These are phyloP conservation scores for Saccharomycopsis sp. DNA, from an alignment of 805 yeast genomes.

Conservation along the genomic window DNA sequence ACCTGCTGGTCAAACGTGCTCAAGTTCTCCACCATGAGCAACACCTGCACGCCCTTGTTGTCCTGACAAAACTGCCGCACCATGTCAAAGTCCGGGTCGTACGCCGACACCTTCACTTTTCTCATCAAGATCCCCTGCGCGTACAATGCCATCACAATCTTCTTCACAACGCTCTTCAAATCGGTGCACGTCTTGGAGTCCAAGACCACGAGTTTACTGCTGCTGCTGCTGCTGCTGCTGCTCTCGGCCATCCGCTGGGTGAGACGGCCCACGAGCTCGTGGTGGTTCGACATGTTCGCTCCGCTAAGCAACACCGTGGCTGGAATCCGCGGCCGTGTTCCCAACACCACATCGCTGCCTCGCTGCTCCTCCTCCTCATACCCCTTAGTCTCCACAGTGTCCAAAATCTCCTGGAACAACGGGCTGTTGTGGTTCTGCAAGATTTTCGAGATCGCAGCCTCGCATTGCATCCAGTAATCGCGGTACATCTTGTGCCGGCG, in stretches of 20 bases:
- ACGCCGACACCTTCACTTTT: not conserved
- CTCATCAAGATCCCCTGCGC: not conserved
- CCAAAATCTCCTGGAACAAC: slow-evolving; percentile 5
- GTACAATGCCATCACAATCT: slow-evolving; percentile 4
- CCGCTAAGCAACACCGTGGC: slow-evolving; percentile 16
- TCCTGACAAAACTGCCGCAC: slow-evolving; percentile 7
- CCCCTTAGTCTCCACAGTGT: slow-evolving; percentile 32
- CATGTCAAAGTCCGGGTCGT: slow-evolving; percentile 10
- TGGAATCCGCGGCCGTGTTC: slow-evolving; percentile 3
- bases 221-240: not conserved
- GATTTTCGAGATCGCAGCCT: not conserved
- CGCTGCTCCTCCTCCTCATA: too few relatives aligned
- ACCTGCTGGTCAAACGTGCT: slow-evolving; percentile 14
- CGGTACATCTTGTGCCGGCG: slow-evolving; percentile 3
- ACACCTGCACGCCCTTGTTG: not conserved
- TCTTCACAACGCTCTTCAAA: slow-evolving; percentile 7
- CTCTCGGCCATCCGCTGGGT: not conserved
- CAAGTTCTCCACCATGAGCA: slow-evolving; percentile 13
- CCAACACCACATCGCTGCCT: not conserved
- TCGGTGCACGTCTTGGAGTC: slow-evolving; percentile 15
- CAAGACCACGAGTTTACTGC: slow-evolving; percentile 9
- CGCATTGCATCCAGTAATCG: slow-evolving; percentile 7
- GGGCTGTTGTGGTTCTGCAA: slow-evolving; percentile 10
- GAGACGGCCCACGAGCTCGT: slow-evolving; percentile 6
- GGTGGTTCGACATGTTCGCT: slow-evolving; percentile 16